Conservation (phyloP, 73 alveolate species). For the Paramecium primaurelia region DNA sequence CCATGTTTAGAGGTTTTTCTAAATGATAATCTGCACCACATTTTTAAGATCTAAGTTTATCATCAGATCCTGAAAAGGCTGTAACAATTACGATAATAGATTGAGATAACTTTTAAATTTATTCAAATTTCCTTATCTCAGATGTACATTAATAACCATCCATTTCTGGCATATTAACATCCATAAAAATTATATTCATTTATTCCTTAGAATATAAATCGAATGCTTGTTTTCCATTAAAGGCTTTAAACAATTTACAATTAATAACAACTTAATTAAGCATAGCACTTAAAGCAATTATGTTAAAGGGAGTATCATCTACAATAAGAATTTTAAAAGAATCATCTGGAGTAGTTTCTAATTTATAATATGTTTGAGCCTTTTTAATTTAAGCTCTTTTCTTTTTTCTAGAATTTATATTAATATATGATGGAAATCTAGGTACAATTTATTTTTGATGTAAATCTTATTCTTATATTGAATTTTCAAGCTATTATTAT, state of each 20-base stretch:
- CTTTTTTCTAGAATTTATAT: neutral
- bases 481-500: neutral
- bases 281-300: slow-evolving; percentile 42
- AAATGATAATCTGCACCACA: slow-evolving; percentile 56
- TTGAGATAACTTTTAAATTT: neutral
- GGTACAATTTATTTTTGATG: neutral
- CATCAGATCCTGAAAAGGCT: slow-evolving; percentile 40
- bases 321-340: slow-evolving; percentile 16
- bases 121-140: slow-evolving; percentile 39
- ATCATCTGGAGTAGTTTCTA: neutral
- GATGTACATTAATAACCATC: slow-evolving; percentile 58
- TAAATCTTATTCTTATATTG: neutral
- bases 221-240: slow-evolving; percentile 57
- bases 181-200: slow-evolving; percentile 46
- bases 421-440: neutral
- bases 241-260: slow-evolving; percentile 36
- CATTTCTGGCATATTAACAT: slow-evolving; percentile 61
- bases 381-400: neutral
- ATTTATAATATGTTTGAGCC: neutral
- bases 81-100: slow-evolving; percentile 30
- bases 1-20: slow-evolving; percentile 48
- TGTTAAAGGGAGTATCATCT: slow-evolving; percentile 51
- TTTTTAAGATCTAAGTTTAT: slow-evolving; percentile 15
- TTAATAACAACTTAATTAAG: neutral
- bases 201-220: neutral